phyloP scores from a whole-genome alignment of 164 flowering plant species.

The Umbilicus rupestris region DNA sequence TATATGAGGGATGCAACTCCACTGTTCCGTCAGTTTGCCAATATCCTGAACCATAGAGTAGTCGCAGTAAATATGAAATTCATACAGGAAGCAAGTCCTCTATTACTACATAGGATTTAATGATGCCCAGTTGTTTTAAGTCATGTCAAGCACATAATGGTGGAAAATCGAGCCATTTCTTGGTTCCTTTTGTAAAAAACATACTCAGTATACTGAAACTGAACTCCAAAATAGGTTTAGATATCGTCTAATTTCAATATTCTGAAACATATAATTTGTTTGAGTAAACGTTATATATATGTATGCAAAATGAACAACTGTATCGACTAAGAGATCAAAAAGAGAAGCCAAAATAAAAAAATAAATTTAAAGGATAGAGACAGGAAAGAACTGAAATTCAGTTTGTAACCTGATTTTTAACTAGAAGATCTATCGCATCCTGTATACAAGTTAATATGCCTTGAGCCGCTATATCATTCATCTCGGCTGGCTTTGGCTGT shows the following conservation, averaged over 20 bases:
- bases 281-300: no score
- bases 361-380: background rate
- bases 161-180: no score
- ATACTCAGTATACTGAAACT: no score
- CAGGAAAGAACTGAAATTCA: background rate
- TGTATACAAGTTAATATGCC: conserved; percentile 86
- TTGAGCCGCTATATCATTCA: conserved; percentile 68
- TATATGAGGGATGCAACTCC: conserved; percentile 68
- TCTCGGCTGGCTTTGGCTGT: conserved; percentile 79
- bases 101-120: no score
- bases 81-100: no score
- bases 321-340: background rate
- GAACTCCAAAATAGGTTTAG: background rate
- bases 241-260: background rate
- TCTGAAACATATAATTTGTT: background rate
- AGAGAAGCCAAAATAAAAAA: background rate
- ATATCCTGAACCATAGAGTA: conserved; percentile 37
- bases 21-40: conserved; percentile 42
- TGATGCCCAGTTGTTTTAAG: no score
- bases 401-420: conserved; percentile 52
- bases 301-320: no score
- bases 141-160: no score
- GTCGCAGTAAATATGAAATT: no score
- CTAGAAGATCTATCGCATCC: conserved; percentile 77
- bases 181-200: no score